Conservation (phyloP, 192 early-diverging fungal species). For the Coemansia pectinata region DNA sequence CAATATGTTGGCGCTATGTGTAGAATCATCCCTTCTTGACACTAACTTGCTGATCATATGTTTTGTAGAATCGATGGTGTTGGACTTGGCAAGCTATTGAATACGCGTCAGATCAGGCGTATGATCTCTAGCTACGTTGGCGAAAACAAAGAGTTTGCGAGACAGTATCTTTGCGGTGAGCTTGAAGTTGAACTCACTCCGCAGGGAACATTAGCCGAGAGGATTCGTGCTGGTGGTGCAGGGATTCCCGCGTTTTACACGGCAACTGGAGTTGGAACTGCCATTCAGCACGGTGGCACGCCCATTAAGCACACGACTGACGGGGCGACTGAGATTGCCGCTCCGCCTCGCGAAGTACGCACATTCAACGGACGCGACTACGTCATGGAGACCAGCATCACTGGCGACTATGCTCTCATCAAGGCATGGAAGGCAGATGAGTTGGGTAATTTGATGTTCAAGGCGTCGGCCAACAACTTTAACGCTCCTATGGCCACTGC, state of each 20-base stretch:
- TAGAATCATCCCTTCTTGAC: neutral
- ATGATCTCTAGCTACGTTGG: conserved; percentile 80
- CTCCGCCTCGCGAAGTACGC: conserved; percentile 64
- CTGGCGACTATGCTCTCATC: conserved; percentile 73
- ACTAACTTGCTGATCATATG: neutral
- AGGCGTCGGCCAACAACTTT: conserved; percentile 72
- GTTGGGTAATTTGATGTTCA: conserved; percentile 72
- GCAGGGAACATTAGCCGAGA: conserved; percentile 76
- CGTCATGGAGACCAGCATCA: conserved; percentile 77
- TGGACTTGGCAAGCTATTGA: conserved; percentile 67
- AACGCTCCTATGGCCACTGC: conserved; percentile 76
- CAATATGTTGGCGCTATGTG: too few relatives aligned
- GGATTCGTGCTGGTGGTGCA: conserved; percentile 73
- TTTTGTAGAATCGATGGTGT: neutral
- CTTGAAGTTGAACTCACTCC: conserved; percentile 79
- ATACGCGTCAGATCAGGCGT: conserved; percentile 72
- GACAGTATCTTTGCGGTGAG: conserved; percentile 77
- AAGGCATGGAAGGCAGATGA: conserved; percentile 85
- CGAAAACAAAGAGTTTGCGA: conserved; percentile 80
- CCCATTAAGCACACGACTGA: conserved; percentile 68
- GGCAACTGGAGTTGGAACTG: conserved; percentile 69
- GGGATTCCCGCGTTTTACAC: conserved; percentile 77
- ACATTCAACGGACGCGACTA: conserved; percentile 66
- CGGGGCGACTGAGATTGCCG: conserved; percentile 55
- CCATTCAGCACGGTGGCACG: conserved; percentile 68